Conservation (phyloP, 768 basidiomycete genomes). For the Russula compacta region DNA sequence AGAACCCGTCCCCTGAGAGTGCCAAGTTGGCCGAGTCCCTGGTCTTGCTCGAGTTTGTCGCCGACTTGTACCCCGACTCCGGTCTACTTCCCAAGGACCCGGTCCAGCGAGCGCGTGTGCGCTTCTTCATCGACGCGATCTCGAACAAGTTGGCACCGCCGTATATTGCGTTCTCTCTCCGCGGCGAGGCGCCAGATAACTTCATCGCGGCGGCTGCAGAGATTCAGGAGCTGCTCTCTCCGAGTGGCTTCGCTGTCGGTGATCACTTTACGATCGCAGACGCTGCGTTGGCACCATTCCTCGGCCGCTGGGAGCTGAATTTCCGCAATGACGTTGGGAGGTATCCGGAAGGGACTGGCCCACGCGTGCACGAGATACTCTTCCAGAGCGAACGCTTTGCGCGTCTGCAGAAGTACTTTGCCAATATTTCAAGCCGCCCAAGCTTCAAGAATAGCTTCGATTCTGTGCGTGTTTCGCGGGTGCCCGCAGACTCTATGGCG, state of each 20-base stretch:
- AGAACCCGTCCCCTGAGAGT: conserved; percentile 45
- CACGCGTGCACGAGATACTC: conserved; percentile 32
- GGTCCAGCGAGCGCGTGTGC: conserved; percentile 42
- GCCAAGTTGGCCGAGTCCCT: conserved; percentile 51
- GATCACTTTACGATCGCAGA: conserved; percentile 50
- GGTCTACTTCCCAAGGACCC: conserved; percentile 43
- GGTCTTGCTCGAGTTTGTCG: conserved; percentile 52
- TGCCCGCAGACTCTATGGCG: neutral
- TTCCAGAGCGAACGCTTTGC: conserved; percentile 36
- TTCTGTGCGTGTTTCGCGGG: conserved; percentile 28
- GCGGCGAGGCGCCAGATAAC: conserved; percentile 30
- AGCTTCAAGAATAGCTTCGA: conserved; percentile 47
- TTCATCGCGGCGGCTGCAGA: conserved; percentile 36
- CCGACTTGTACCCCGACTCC: conserved; percentile 42
- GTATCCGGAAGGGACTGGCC: conserved; percentile 32
- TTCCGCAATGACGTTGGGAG: conserved; percentile 42
- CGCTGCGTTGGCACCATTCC: conserved; percentile 46
- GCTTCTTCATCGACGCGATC: conserved; percentile 49
- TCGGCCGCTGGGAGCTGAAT: conserved; percentile 37
- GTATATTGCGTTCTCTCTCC: conserved; percentile 28
- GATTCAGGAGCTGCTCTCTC: conserved; percentile 40
- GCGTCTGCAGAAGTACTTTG: conserved; percentile 39
- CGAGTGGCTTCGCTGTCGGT: conserved; percentile 33
- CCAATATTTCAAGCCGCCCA: conserved; percentile 37
- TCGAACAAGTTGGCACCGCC: conserved; percentile 34